phyloP scores from a whole-genome alignment of 2,329 filamentous ascomycete genomes.

The Hymenoscyphus albidus region DNA sequence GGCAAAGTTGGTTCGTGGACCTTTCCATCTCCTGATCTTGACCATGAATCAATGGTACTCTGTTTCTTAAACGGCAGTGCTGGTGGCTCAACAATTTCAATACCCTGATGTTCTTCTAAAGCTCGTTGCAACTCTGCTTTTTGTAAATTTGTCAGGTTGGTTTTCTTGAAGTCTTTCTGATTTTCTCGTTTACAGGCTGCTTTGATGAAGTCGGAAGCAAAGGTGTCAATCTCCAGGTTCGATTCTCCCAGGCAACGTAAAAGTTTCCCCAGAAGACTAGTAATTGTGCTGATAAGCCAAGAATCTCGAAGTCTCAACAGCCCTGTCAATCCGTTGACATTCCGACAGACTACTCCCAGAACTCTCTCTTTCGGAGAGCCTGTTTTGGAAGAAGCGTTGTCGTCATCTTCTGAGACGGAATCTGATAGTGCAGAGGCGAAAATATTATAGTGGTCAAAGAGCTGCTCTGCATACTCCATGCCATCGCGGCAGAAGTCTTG shows the following conservation, averaged over 20 bases:
- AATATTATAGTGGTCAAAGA: slow-evolving; percentile 81
- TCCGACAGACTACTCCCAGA: slow-evolving; percentile 59
- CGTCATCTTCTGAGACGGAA: slow-evolving; percentile 32
- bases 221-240: slow-evolving; percentile 63
- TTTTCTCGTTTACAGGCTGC: slow-evolving; percentile 57
- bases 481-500: slow-evolving; percentile 90
- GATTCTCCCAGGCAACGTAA: slow-evolving; percentile 76
- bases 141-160: slow-evolving; percentile 77
- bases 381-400: slow-evolving; percentile 28
- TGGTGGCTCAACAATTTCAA: slow-evolving; percentile 47
- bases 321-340: slow-evolving; percentile 68
- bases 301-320: slow-evolving; percentile 89
- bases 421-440: slow-evolving; percentile 52
- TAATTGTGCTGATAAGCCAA: slow-evolving; percentile 78
- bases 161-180: slow-evolving; percentile 60
- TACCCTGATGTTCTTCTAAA: slow-evolving; percentile 55
- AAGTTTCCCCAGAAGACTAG: slow-evolving; percentile 79
- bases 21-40: slow-evolving; percentile 45
- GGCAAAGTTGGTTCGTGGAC: slow-evolving; percentile 31
- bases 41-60: slow-evolving; percentile 59
- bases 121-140: slow-evolving; percentile 75
- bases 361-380: slow-evolving; percentile 43
- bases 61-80: slow-evolving; percentile 50
- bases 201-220: slow-evolving; percentile 57
- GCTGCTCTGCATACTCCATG: slow-evolving; percentile 85